Evolutionary conservation across 148 eudicot genomes (phyloP).

Genomic region (Rhododendron simsii): DNA sequence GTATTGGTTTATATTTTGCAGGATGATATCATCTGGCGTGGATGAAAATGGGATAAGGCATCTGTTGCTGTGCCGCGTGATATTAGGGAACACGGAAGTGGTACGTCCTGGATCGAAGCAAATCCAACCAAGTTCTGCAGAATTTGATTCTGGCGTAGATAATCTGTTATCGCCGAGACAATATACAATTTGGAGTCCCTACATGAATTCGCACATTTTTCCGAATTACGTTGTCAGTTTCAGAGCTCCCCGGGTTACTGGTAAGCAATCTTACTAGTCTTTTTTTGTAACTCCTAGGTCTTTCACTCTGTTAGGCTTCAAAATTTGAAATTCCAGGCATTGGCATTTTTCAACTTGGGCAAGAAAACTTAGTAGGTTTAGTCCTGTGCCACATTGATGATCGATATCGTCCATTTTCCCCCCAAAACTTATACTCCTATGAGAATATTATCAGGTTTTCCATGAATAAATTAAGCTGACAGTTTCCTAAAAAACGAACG

Average conservation of each 20-base stretch:
- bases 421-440: not conserved
- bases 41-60: constrained; percentile 38
- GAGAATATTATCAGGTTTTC: not conserved
- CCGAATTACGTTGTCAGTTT: constrained; percentile 40
- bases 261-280: not conserved
- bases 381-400: not conserved
- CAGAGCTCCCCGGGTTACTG: not conserved
- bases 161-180: constrained; percentile 19
- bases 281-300: not conserved
- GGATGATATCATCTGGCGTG: constrained; percentile 20
- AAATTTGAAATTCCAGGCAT: not conserved
- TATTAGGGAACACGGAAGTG: constrained; percentile 32
- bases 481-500: not conserved
- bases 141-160: constrained; percentile 44
- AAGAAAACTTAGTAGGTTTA: not conserved
- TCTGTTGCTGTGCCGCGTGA: constrained; percentile 29
- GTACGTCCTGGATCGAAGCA: constrained; percentile 26
- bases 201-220: constrained; percentile 46
- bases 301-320: not conserved
- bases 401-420: not conserved
- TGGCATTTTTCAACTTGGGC: not conserved
- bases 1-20: constrained; percentile 8
- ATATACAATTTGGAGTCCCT: constrained; percentile 36
- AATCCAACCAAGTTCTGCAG: constrained; percentile 28
- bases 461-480: not conserved